Evolutionary conservation across 139 green algal species (phyloP).

Genomic region (Chlorella vulgaris): DNA sequence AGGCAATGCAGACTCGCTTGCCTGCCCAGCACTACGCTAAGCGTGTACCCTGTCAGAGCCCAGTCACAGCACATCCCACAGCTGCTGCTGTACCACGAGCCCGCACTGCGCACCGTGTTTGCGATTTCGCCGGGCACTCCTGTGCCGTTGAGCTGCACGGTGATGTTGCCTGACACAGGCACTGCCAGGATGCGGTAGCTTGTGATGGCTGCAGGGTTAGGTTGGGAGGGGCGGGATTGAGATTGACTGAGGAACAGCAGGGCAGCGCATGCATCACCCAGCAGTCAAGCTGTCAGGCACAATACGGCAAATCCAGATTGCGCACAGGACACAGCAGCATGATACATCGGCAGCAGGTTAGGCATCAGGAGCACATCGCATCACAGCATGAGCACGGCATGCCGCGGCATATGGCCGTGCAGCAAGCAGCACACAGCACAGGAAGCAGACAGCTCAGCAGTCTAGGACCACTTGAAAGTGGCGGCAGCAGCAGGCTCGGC

Average conservation of each 20-base stretch:
- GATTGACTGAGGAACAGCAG: neutral
- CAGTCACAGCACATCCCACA: no score
- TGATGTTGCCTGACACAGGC: neutral
- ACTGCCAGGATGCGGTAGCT: neutral
- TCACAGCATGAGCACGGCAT: neutral
- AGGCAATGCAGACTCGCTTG: no score
- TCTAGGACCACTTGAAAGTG: neutral
- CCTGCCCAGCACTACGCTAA: no score
- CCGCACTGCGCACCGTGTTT: neutral
- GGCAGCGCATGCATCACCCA: no score
- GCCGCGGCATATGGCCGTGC: neutral
- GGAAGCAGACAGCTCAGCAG: no score
- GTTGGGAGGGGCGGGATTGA: no score
- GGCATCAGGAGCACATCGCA: neutral
- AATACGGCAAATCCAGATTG: neutral
- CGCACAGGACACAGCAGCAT: neutral
- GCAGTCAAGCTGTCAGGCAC: neutral
- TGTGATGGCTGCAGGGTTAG: neutral
- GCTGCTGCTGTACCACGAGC: no score
- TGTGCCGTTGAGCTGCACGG: neutral
- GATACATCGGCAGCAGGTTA: no score
- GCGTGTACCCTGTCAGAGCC: no score
- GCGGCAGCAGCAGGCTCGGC: neutral
- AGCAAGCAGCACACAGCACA: neutral
- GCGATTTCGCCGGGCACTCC: neutral